These are phyloP conservation scores for Parathielavia appendiculata DNA, from an alignment of 495 filamentous ascomycete species.

Conservation along the genomic window DNA sequence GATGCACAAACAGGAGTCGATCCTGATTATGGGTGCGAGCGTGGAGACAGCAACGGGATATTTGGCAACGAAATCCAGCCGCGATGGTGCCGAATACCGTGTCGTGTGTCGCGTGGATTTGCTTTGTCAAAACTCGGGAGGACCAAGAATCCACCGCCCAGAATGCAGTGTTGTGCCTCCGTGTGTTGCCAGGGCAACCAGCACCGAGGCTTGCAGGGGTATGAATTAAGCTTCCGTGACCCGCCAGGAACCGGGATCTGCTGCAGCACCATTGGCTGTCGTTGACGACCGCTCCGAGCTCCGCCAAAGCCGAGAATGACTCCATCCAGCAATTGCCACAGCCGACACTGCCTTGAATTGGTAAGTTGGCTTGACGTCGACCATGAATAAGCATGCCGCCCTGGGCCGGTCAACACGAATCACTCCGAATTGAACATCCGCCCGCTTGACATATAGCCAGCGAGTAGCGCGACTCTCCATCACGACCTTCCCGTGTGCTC, in stretches of 20 bases:
- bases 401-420: background rate
- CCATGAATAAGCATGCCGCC: background rate
- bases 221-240: conserved; percentile 9
- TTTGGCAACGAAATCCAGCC: background rate
- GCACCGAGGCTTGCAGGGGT: background rate
- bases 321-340: conserved; percentile 3
- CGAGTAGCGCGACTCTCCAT: background rate
- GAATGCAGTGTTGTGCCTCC: conserved; percentile 9
- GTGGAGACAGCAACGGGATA: background rate
- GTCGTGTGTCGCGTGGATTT: conserved; percentile 9
- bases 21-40: background rate
- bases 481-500: background rate
- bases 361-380: background rate
- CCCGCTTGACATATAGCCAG: too few species aligned
- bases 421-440: background rate
- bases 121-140: conserved; percentile 14
- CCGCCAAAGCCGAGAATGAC: conserved; percentile 16
- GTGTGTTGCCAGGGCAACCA: conserved; percentile 16
- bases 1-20: background rate
- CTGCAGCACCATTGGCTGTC: conserved; percentile 11
- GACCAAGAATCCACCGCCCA: background rate
- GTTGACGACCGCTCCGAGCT: background rate
- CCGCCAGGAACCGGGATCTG: background rate
- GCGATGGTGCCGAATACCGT: background rate
- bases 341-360: background rate